phyloP scores from a whole-genome alignment of 106 monocot species.

The Triglochin maritima region DNA sequence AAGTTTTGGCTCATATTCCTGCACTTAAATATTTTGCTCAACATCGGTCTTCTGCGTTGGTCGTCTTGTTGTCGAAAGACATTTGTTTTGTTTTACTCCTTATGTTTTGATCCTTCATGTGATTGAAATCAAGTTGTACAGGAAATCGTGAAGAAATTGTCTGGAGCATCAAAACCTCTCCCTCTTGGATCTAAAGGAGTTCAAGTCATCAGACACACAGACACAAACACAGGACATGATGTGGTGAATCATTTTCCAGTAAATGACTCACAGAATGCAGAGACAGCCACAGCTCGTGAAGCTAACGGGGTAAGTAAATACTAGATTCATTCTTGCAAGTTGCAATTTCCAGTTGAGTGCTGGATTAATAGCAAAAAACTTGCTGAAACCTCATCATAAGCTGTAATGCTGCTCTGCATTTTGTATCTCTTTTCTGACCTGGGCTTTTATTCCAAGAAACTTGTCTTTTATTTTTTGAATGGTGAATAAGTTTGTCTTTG shows the following conservation, averaged over 20 bases:
- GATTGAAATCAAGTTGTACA: conserved; percentile 11
- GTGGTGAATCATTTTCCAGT: not conserved
- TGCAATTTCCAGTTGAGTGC: too few species aligned
- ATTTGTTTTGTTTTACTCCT: too few species aligned
- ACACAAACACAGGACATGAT: conserved; percentile 2
- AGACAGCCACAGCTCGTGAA: conserved; percentile 5
- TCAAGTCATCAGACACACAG: conserved; percentile 11
- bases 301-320: conserved; percentile 8
- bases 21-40: too few species aligned
- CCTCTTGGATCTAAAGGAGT: conserved; percentile 7
- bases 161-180: conserved; percentile 13
- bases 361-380: too few species aligned
- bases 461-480: not conserved
- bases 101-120: not conserved
- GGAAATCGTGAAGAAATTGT: conserved; percentile 35
- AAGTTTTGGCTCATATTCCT: too few species aligned
- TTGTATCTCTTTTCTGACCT: not conserved
- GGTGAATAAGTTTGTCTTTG: too few species aligned
- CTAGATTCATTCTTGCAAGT: not conserved
- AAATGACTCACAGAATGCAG: conserved; percentile 10
- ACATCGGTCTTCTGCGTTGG: too few species aligned
- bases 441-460: not conserved
- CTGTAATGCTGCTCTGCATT: too few species aligned
- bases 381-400: too few species aligned
- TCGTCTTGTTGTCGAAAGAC: too few species aligned